Base-by-base conservation (phyloP, 2,329 filamentous ascomycete genomes). In the Colletotrichum horii region DNA sequence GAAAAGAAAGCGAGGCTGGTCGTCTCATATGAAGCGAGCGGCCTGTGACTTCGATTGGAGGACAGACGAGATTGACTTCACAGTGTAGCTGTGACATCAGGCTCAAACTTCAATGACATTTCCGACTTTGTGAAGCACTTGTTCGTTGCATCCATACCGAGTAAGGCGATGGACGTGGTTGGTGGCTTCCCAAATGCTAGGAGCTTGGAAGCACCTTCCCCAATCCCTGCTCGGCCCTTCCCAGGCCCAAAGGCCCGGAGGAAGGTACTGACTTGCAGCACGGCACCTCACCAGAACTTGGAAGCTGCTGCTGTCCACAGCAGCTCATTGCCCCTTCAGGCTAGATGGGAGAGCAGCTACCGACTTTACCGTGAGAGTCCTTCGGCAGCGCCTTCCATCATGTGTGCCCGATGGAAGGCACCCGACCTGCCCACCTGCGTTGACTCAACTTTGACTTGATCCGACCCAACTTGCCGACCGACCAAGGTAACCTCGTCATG, bases 301-400 rank as follows among this genome's bases (percentile, higher is more conserved):
- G 30, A 61, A 61, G 30, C 19, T 48, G 58, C 19, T 32, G 30
- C n/a, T 61, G 28, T 61, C 28, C 34, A 43, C 6, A 38, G 73
- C 58, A 74, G 74, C 48, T 74, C 74, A 30, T 66, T 76, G 48
- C 70, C 70, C 4, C 30, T 65, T 65, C 7, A 24, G 73, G 70
- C 58, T 65, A 73, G 56, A 26, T 16, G 38, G 16, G 12, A 14
- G 38, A 72, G n/a, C 26, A 67, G 55, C 32, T 58, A 58, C 22
- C 55, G 22, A 58, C 55, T 14, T 24, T 58, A 28, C 19, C 61
- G 61, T 48, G 38, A n/a, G 38, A 48, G n/a, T 48, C 19, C 19
- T 12, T 55, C 70, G 48, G 68, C 68, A 66, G 38, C 43, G 43
- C 22, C 32, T 36, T 30, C 55, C 19, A 26, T 24, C 56, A 48